Evolutionary conservation across 306 rosid species (phyloP), one percentile per base, ranked within the genome.

Genomic region (Vigna mungo): DNA sequence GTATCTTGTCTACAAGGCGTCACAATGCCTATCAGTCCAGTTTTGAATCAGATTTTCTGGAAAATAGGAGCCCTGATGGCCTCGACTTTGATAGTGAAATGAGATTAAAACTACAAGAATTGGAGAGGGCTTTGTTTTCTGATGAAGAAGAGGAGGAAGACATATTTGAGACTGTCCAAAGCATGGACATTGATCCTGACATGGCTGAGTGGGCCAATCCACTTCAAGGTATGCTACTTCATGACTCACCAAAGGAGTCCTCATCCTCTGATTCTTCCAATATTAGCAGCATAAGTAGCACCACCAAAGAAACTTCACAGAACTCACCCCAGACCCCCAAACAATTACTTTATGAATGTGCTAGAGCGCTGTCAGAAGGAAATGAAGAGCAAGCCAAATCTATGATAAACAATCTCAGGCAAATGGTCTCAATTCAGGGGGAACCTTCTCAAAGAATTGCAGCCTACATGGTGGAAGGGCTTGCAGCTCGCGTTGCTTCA

Each of bases 381-480:
- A 86, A 90, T 78, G 49, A 53, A 5, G 83, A 69, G 65, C 89
- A 83, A 74, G 96, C 93, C 39, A 80, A 89, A 2, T 66, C 75
- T 47, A 94, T 86, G 93, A 88, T 94, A 52, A 79, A 86, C 76
- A 68, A 92, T 78, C 95, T 94, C 49, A 75, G 97, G 67, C 85
- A 87, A 74, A 84, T 86, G 88, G 98, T 92, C 62, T 94, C 97
- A 1, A 84, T 94, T 75, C 93, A 90, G 56, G 98, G 97, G 80
- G 97, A 94, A 52, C 97, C 98, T 53, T 84, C 93, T 32, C 88
- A 90, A 70, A 85, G 98, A 83, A 94, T 94, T 72, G 98, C 98
- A 43, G 97, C 98, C 20, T 94, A 94, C 80, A 92, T 94, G 96
- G 96, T 92, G 55, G 98, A 94, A 90, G 96, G 98, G 75, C 97